Conservation (phyloP, 225 moss, liverwort and hornwort genomes). For the Rhytidiadelphus loreus region DNA sequence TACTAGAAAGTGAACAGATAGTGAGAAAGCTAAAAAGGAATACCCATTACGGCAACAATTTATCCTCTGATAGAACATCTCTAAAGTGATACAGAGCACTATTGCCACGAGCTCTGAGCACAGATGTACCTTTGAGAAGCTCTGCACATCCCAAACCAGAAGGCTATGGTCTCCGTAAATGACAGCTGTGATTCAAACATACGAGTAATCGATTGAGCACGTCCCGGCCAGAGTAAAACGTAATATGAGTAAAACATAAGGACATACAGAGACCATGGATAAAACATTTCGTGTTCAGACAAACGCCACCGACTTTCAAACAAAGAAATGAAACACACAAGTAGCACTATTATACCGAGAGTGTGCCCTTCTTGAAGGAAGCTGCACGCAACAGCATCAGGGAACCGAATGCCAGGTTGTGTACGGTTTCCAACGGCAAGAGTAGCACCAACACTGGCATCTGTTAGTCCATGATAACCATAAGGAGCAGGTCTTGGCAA, state of each 20-base stretch:
- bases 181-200: conserved; percentile 40
- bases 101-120: neutral
- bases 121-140: conserved; percentile 53
- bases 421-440: conserved; percentile 51
- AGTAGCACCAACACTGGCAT: conserved; percentile 47
- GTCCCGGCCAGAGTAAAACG: neutral
- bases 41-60: neutral
- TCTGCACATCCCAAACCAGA: conserved; percentile 62
- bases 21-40: neutral
- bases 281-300: neutral
- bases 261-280: neutral
- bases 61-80: neutral
- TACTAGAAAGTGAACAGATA: neutral
- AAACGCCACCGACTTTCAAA: neutral
- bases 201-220: neutral
- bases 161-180: conserved; percentile 77
- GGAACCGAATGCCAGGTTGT: conserved; percentile 60
- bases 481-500: conserved; percentile 70
- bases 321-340: neutral
- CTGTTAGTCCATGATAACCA: conserved; percentile 73
- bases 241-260: neutral
- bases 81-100: neutral
- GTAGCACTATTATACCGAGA: conserved; percentile 25
- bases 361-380: conserved; percentile 62
- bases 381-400: conserved; percentile 72